A percentile compares a stretch with the other conserved stretches of the same genome.
These are phyloP conservation scores for Phialophora chinensis DNA, from an alignment of 2,329 filamentous ascomycete genomes.

Conservation along the genomic window DNA sequence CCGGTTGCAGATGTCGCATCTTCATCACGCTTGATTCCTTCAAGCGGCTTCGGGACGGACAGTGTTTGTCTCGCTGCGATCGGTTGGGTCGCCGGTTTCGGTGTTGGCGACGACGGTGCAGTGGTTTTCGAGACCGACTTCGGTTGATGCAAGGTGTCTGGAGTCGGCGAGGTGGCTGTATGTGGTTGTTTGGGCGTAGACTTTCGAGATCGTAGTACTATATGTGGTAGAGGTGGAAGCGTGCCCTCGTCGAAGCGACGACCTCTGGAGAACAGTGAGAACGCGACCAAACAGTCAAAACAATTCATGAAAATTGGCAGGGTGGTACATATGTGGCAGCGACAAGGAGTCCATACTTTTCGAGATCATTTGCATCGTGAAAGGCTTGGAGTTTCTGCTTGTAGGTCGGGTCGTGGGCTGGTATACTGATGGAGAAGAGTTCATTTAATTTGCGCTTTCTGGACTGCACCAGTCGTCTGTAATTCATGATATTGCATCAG, in stretches of 20 bases:
- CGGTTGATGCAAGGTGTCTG: constrained; percentile 13
- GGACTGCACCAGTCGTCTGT: constrained; percentile 69
- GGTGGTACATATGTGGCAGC: constrained; percentile 18
- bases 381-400: constrained; percentile 59
- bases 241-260: constrained; percentile 63
- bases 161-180: constrained; percentile 13
- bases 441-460: constrained; percentile 90
- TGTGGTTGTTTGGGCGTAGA: constrained; percentile 40
- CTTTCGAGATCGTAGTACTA: constrained; percentile 33
- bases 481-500: constrained; percentile 47
- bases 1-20: not conserved
- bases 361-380: constrained; percentile 63
- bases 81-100: constrained; percentile 12
- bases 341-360: constrained; percentile 56
- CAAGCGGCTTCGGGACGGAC: not conserved
- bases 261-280: constrained; percentile 52
- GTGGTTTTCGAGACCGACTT: not conserved
- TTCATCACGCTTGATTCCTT: constrained; percentile 4
- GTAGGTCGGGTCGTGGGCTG: constrained; percentile 61
- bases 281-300: constrained; percentile 17
- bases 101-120: constrained; percentile 14
- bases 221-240: constrained; percentile 51
- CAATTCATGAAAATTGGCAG: constrained; percentile 19
- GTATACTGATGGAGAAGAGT: constrained; percentile 75
- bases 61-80: not conserved